phyloP scores from a whole-genome alignment of 1,284 basidiomycete genomes.

The Ustilago sp. region DNA sequence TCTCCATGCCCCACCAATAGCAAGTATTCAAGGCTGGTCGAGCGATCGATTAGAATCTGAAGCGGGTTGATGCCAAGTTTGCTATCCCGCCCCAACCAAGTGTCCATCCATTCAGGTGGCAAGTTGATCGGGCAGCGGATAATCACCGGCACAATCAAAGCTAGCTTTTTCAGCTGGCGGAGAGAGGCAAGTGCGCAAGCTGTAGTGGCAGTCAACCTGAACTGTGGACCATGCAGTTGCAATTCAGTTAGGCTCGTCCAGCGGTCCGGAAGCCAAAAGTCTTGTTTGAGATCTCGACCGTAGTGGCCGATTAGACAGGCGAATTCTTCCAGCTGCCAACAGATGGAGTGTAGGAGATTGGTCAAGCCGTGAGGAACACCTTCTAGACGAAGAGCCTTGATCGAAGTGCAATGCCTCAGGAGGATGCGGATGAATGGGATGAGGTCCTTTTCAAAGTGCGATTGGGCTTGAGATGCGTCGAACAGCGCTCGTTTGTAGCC shows the following conservation, averaged over 20 bases:
- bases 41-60: slow-evolving; percentile 28
- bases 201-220: slow-evolving; percentile 13
- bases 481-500: slow-evolving; percentile 31
- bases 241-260: slow-evolving; percentile 24
- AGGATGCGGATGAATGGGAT: slow-evolving; percentile 19
- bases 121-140: slow-evolving; percentile 1
- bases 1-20: slow-evolving; percentile 37
- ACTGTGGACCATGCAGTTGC: slow-evolving; percentile 42
- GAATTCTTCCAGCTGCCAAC: slow-evolving; percentile 1
- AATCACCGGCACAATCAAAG: slow-evolving; percentile 31
- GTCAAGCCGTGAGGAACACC: slow-evolving; percentile 25
- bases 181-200: slow-evolving; percentile 14
- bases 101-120: background rate
- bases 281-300: slow-evolving; percentile 21
- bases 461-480: slow-evolving; percentile 43
- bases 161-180: slow-evolving; percentile 19
- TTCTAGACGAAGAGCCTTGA: slow-evolving; percentile 26
- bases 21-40: slow-evolving; percentile 14
- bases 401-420: slow-evolving; percentile 6
- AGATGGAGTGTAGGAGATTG: background rate
- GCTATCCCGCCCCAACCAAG: background rate
- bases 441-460: slow-evolving; percentile 26
- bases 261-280: slow-evolving; percentile 26
- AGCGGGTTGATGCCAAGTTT: slow-evolving; percentile 30
- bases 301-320: slow-evolving; percentile 34